These are phyloP conservation scores for Cucurbita argyrosperma DNA, from an alignment of 306 rosid genomes.

Conservation along the genomic window DNA sequence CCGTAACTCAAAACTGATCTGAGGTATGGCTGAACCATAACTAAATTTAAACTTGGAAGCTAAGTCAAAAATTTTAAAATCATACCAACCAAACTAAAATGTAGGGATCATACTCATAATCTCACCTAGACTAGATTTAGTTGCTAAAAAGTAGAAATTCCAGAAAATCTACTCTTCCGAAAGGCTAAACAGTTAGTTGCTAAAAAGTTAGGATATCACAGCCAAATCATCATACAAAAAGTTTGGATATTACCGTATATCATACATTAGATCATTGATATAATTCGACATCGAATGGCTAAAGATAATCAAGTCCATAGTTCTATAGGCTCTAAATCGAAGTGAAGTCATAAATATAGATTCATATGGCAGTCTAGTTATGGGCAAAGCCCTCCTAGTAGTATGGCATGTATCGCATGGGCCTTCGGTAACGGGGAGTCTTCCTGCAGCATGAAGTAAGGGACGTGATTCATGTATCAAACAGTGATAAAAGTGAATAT, in stretches of 20 bases:
- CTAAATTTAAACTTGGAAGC: background rate
- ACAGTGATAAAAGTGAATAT: background rate
- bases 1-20: too few species aligned
- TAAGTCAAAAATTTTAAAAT: too few species aligned
- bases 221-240: background rate
- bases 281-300: background rate
- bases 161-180: background rate
- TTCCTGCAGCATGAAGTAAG: constrained; percentile 40
- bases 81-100: background rate
- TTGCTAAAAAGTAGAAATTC: background rate
- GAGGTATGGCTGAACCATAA: too few species aligned
- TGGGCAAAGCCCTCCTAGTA: constrained; percentile 19
- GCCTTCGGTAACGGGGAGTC: constrained; percentile 67
- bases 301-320: background rate
- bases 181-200: background rate
- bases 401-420: constrained; percentile 73
- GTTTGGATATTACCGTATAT: background rate
- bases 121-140: background rate
- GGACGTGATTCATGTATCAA: background rate
- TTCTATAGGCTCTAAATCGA: background rate
- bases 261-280: background rate
- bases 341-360: background rate
- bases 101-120: background rate
- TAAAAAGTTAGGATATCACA: background rate
- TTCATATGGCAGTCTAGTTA: background rate